phyloP scores from a whole-genome alignment of 805 yeast species.

The Sugiyamaella americana region DNA sequence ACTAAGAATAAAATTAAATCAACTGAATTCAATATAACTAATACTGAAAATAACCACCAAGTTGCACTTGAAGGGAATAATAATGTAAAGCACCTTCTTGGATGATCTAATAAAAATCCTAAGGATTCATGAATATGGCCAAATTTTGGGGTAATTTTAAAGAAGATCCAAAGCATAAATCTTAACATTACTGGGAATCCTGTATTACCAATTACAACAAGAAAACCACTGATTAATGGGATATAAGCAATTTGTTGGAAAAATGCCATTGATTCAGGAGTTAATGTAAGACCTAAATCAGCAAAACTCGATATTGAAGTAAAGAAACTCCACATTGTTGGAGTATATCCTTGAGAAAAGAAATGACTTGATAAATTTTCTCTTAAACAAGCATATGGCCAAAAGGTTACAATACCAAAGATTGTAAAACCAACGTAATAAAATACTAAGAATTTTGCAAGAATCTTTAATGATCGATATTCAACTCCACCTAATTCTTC shows the following conservation, averaged over 20 bases:
- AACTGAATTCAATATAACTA: slow-evolving; percentile 63
- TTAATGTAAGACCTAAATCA: slow-evolving; percentile 78
- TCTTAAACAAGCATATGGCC: slow-evolving; percentile 42
- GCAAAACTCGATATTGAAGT: slow-evolving; percentile 74
- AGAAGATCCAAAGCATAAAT: slow-evolving; percentile 73
- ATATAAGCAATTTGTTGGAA: slow-evolving; percentile 62
- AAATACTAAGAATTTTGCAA: slow-evolving; percentile 54
- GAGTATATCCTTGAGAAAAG: slow-evolving; percentile 53
- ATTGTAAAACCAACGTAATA: slow-evolving; percentile 78
- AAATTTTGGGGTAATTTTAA: slow-evolving; percentile 55
- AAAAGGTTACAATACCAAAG: slow-evolving; percentile 42
- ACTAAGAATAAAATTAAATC: slow-evolving; percentile 79
- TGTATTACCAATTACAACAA: slow-evolving; percentile 88
- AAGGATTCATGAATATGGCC: slow-evolving; percentile 55
- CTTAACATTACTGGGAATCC: slow-evolving; percentile 86
- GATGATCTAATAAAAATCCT: slow-evolving; percentile 86
- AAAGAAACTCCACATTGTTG: slow-evolving; percentile 93
- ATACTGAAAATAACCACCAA: slow-evolving; percentile 82
- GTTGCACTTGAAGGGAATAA: slow-evolving; percentile 90
- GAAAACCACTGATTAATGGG: slow-evolving; percentile 55
- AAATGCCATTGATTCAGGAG: slow-evolving; percentile 70
- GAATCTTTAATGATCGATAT: slow-evolving; percentile 76
- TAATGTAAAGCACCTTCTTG: slow-evolving; percentile 92
- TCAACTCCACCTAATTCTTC: slow-evolving; percentile 97
- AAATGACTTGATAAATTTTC: slow-evolving; percentile 30